Percentiles rank a stretch among this genome's conserved stretches.
Conservation (phyloP, 1,284 basidiomycete genomes). For the Apiotrichum veenhuisii region DNA sequence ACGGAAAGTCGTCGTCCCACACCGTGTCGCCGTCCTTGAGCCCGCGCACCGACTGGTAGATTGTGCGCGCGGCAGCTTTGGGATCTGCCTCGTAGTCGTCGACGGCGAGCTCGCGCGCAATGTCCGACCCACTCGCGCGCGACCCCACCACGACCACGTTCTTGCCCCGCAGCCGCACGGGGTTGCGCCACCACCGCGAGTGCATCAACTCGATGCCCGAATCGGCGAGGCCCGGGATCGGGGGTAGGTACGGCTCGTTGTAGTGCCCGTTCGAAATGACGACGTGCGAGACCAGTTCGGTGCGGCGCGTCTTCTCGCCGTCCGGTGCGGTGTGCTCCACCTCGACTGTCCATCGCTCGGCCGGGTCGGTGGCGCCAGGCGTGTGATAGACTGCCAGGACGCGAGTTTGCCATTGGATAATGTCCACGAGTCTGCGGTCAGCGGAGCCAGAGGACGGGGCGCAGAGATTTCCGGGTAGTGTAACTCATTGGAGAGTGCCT, state of each 20-base stretch:
- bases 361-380: constrained; percentile 1
- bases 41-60: constrained; percentile 41
- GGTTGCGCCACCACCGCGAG: constrained; percentile 52
- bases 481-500: too few relatives aligned
- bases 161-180: constrained; percentile 38
- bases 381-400: constrained; percentile 19
- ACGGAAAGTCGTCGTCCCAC: constrained; percentile 26
- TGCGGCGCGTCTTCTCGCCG: constrained; percentile 31
- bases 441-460: background rate
- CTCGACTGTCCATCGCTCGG: constrained; percentile 21
- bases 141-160: constrained; percentile 55
- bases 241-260: constrained; percentile 51
- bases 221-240: constrained; percentile 43
- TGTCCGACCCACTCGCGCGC: constrained; percentile 54
- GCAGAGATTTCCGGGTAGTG: too few relatives aligned
- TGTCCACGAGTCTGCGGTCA: constrained; percentile 5
- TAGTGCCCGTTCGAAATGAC: constrained; percentile 53
- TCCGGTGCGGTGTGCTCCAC: constrained; percentile 2
- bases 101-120: constrained; percentile 52
- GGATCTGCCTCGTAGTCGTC: constrained; percentile 33
- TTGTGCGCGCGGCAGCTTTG: constrained; percentile 27
- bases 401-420: constrained; percentile 30
- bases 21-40: constrained; percentile 1
- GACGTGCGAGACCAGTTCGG: constrained; percentile 16
- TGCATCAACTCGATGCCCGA: constrained; percentile 51